phyloP scores from a whole-genome alignment of 169 alveolate species.

The Plasmodium blacklocki region DNA sequence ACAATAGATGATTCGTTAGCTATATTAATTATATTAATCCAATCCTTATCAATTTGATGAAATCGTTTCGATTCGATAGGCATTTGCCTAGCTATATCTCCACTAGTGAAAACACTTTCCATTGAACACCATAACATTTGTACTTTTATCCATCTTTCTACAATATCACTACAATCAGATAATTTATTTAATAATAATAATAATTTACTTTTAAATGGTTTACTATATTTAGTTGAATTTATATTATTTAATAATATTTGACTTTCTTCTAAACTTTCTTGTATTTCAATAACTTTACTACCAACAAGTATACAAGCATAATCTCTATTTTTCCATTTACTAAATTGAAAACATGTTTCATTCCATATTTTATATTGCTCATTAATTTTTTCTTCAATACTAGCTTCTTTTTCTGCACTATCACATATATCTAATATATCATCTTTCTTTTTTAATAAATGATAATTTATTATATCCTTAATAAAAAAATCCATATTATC shows the following conservation, averaged over 20 bases:
- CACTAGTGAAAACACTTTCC: slow-evolving; percentile 98
- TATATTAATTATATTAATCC: slow-evolving; percentile 96
- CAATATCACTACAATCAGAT: slow-evolving; percentile 95
- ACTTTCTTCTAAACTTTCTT: slow-evolving; percentile 95
- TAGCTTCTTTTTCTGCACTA: slow-evolving; percentile 96
- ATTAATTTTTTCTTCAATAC: slow-evolving; percentile 92
- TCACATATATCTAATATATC: slow-evolving; percentile 97
- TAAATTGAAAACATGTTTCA: slow-evolving; percentile 93
- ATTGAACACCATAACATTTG: slow-evolving; percentile 97
- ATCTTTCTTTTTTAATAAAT: slow-evolving; percentile 84
- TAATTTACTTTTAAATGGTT: slow-evolving; percentile 94
- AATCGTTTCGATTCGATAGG: slow-evolving; percentile 97
- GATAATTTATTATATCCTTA: slow-evolving; percentile 68
- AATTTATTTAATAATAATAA: slow-evolving; percentile 89
- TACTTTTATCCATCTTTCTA: slow-evolving; percentile 97
- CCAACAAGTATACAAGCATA: slow-evolving; percentile 91
- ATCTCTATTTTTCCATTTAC: slow-evolving; percentile 92
- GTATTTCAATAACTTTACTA: slow-evolving; percentile 91
- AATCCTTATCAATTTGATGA: slow-evolving; percentile 94
- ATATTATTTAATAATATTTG: slow-evolving; percentile 92
- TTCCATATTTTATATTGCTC: slow-evolving; percentile 95
- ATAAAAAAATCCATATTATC: slow-evolving; percentile 75
- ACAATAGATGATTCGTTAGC: slow-evolving; percentile 96
- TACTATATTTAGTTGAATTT: slow-evolving; percentile 94
- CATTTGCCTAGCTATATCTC: slow-evolving; percentile 98